These are phyloP conservation scores for Eragrostis nindensis DNA, from an alignment of 176 grass and related monocot genomes.

Conservation along the genomic window DNA sequence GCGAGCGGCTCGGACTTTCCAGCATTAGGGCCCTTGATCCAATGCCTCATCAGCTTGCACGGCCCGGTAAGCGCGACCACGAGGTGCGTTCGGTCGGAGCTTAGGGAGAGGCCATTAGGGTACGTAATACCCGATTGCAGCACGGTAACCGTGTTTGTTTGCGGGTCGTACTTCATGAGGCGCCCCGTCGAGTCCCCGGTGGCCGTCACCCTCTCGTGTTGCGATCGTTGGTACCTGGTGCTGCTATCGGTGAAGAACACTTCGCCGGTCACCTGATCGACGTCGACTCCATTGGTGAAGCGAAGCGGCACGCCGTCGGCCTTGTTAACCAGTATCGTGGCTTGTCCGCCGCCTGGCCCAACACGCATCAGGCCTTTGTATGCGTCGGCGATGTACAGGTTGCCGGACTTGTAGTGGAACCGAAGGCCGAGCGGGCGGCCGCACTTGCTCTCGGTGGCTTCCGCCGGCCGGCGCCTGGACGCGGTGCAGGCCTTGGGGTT, in stretches of 20 bases:
- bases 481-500: not conserved
- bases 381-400: slow-evolving; percentile 54
- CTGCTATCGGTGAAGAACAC: slow-evolving; percentile 55
- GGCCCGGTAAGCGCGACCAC: not conserved
- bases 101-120: slow-evolving; percentile 25
- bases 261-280: slow-evolving; percentile 34
- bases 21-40: slow-evolving; percentile 26
- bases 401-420: slow-evolving; percentile 31
- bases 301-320: slow-evolving; percentile 37
- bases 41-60: slow-evolving; percentile 35
- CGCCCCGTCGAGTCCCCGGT: not conserved
- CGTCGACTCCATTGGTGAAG: slow-evolving; percentile 49
- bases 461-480: not conserved
- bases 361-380: slow-evolving; percentile 46
- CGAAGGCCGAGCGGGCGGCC: slow-evolving; percentile 47
- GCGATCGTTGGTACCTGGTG: slow-evolving; percentile 14
- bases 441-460: slow-evolving; percentile 34
- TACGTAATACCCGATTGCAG: slow-evolving; percentile 8
- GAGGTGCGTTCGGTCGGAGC: slow-evolving; percentile 28
- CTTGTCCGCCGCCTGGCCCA: slow-evolving; percentile 35
- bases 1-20: slow-evolving; percentile 36
- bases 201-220: not conserved
- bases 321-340: slow-evolving; percentile 10
- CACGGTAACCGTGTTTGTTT: not conserved
- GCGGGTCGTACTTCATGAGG: not conserved